Evolutionary conservation across 2,329 filamentous ascomycete genomes (phyloP).

Genomic region (Neofusicoccum laricinum): DNA sequence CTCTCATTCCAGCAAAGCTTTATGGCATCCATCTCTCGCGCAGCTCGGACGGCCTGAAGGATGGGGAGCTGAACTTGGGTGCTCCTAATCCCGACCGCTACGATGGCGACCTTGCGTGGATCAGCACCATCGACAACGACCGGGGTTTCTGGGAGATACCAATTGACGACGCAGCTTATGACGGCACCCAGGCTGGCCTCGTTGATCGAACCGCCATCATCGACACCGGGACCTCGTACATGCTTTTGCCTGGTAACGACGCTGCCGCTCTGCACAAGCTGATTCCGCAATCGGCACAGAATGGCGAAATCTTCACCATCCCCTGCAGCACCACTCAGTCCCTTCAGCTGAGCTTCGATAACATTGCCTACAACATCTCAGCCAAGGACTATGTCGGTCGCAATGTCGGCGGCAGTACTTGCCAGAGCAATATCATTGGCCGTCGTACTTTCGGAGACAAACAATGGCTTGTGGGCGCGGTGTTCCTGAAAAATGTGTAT

Average conservation of each 20-base stretch:
- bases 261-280: constrained; percentile 65
- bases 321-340: constrained; percentile 66
- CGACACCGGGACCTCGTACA: constrained; percentile 79
- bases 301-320: constrained; percentile 64
- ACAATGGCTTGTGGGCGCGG: constrained; percentile 79
- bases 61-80: constrained; percentile 78
- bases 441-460: constrained; percentile 60
- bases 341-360: constrained; percentile 66
- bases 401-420: constrained; percentile 35
- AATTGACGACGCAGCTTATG: constrained; percentile 63
- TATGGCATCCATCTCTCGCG: constrained; percentile 71
- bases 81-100: constrained; percentile 65
- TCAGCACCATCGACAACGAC: constrained; percentile 48
- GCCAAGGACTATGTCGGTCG: constrained; percentile 69
- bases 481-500: constrained; percentile 89
- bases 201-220: constrained; percentile 63
- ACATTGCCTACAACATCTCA: constrained; percentile 63
- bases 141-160: constrained; percentile 70
- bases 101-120: constrained; percentile 67
- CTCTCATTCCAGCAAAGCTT: constrained; percentile 61
- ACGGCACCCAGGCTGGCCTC: constrained; percentile 52
- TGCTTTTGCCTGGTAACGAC: constrained; percentile 67
- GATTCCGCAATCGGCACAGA: constrained; percentile 56
- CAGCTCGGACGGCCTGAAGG: constrained; percentile 60
- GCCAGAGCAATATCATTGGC: constrained; percentile 71